phyloP scores from a whole-genome alignment of 805 yeast genomes.

The Candida coquimbonensis region DNA sequence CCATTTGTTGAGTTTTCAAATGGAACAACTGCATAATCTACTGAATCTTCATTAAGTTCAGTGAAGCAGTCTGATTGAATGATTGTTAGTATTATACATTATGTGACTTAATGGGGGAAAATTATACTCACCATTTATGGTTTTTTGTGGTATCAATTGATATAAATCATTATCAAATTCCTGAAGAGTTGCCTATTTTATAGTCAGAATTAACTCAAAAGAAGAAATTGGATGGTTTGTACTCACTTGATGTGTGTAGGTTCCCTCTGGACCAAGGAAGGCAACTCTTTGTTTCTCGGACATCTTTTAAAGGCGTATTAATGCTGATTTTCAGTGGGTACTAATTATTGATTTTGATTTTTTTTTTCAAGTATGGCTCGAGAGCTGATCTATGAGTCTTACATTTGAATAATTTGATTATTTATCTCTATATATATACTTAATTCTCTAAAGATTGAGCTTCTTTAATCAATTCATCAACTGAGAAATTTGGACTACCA shows the following conservation, averaged over 20 bases:
- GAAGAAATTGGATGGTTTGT: neutral
- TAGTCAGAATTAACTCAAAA: no score
- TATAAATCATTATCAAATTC: slow-evolving; percentile 33
- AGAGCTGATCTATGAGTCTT: neutral
- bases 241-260: slow-evolving; percentile 79
- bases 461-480: slow-evolving; percentile 62
- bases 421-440: neutral
- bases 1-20: slow-evolving; percentile 95
- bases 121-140: slow-evolving; percentile 13
- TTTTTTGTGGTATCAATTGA: slow-evolving; percentile 18
- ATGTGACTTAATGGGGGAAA: no score
- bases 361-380: neutral
- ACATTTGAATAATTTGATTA: neutral
- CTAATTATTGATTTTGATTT: no score
- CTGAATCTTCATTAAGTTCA: slow-evolving; percentile 34
- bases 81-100: slow-evolving; percentile 8
- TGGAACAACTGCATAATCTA: slow-evolving; percentile 78
- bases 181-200: slow-evolving; percentile 45
- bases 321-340: neutral
- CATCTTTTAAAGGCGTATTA: neutral
- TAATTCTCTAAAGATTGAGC: slow-evolving; percentile 60
- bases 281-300: slow-evolving; percentile 39
- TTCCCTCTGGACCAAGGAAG: slow-evolving; percentile 85
- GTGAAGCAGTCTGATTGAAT: slow-evolving; percentile 46
- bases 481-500: slow-evolving; percentile 60